Evolutionary conservation across 2,329 filamentous ascomycete genomes (phyloP).

Genomic region (Penicillium sp.): DNA sequence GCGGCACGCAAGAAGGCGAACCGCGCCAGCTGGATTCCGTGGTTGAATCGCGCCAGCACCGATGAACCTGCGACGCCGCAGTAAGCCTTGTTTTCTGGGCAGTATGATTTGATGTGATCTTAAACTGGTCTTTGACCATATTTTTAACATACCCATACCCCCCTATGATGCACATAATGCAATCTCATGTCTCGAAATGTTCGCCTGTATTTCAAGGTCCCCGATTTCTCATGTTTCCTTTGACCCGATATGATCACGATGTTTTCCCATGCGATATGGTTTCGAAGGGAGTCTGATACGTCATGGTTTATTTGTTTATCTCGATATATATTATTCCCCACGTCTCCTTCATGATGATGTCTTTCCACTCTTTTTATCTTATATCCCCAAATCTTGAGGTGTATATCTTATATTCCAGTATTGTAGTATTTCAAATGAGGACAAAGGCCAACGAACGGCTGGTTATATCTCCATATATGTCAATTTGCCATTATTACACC

Average conservation of each 20-base stretch:
- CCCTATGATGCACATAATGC: slow-evolving; percentile 25
- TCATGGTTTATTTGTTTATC: neutral
- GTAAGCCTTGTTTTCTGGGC: slow-evolving; percentile 2
- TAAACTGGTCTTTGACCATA: slow-evolving; percentile 17
- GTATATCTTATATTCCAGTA: neutral
- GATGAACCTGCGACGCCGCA: slow-evolving; percentile 26
- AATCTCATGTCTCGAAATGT: slow-evolving; percentile 19
- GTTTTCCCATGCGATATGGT: neutral
- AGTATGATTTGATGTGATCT: slow-evolving; percentile 25
- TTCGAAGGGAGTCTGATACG: slow-evolving; percentile 3
- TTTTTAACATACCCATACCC: slow-evolving; percentile 23
- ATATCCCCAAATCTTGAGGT: neutral
- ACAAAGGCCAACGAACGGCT: neutral
- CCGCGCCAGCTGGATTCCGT: slow-evolving; percentile 48
- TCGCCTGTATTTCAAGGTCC: slow-evolving; percentile 10
- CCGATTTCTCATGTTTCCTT: slow-evolving; percentile 12
- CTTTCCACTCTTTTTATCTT: neutral
- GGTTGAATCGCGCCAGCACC: slow-evolving; percentile 41
- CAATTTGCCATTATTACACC: neutral
- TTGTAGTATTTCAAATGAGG: neutral
- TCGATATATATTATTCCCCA: slow-evolving; percentile 12
- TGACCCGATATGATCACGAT: slow-evolving; percentile 13
- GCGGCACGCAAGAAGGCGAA: slow-evolving; percentile 46
- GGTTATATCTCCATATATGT: neutral
- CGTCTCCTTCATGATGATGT: slow-evolving; percentile 4